A percentile compares a stretch with the other conserved stretches of the same genome.
phyloP scores from a whole-genome alignment of 805 yeast genomes.

The Candida lessepsii region DNA sequence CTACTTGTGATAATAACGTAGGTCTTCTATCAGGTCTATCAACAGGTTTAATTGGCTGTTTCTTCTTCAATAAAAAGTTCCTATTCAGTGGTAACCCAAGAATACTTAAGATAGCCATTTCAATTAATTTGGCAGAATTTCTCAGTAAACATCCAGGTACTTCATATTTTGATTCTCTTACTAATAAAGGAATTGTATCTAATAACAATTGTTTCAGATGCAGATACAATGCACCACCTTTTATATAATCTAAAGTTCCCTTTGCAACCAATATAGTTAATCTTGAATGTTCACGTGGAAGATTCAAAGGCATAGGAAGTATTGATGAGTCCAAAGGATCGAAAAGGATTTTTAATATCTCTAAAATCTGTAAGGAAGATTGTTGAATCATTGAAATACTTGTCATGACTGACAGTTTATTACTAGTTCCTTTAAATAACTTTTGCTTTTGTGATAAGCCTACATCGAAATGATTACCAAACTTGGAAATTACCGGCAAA shows the following conservation, averaged over 20 bases:
- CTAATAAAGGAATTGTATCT: slow-evolving; percentile 50
- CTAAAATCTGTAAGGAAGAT: slow-evolving; percentile 58
- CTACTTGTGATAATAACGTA: slow-evolving; percentile 3
- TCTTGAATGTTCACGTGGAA: slow-evolving; percentile 61
- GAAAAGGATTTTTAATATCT: slow-evolving; percentile 45
- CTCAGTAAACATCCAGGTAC: slow-evolving; percentile 62
- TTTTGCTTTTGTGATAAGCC: slow-evolving; percentile 40
- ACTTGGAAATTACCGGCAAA: slow-evolving; percentile 41
- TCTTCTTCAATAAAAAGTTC: slow-evolving; percentile 14
- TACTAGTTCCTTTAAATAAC: slow-evolving; percentile 37
- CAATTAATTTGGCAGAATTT: slow-evolving; percentile 55
- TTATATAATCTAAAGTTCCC: slow-evolving; percentile 77
- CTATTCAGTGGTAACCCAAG: slow-evolving; percentile 48
- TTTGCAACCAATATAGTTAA: slow-evolving; percentile 65
- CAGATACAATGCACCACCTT: slow-evolving; percentile 77
- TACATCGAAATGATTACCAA: slow-evolving; percentile 41
- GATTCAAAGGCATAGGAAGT: slow-evolving; percentile 63
- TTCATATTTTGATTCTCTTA: slow-evolving; percentile 49
- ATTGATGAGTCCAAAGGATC: slow-evolving; percentile 39
- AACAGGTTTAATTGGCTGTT: slow-evolving; percentile 19
- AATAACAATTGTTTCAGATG: slow-evolving; percentile 60
- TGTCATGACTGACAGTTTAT: slow-evolving; percentile 34
- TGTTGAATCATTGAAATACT: slow-evolving; percentile 70
- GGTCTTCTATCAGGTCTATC: slow-evolving; percentile 24
- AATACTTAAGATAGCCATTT: slow-evolving; percentile 59